phyloP scores from a whole-genome alignment of 169 alveolate genomes.

The Plasmodium cynomolgi region DNA sequence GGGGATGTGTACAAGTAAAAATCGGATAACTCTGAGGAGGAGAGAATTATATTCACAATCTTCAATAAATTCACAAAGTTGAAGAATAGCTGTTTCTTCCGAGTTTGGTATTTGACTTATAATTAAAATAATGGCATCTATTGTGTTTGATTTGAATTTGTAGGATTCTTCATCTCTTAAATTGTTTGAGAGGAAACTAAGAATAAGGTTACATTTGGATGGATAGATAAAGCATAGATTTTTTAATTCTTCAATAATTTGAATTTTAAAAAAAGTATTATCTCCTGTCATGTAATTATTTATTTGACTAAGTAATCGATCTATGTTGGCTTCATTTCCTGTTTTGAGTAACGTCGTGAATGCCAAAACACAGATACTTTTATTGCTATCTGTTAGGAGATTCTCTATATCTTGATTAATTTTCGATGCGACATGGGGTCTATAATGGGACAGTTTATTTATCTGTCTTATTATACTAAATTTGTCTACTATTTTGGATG shows the following conservation, averaged over 20 bases:
- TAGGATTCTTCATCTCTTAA: slow-evolving; percentile 93
- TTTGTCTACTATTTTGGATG: slow-evolving; percentile 52
- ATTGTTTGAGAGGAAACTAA: slow-evolving; percentile 92
- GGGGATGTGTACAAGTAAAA: slow-evolving; percentile 93
- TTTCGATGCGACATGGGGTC: slow-evolving; percentile 76
- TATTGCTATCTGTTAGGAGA: slow-evolving; percentile 91
- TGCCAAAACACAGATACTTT: slow-evolving; percentile 95
- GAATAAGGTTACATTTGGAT: slow-evolving; percentile 90
- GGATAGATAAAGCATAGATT: slow-evolving; percentile 94
- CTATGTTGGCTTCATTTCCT: slow-evolving; percentile 95
- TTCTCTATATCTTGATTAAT: slow-evolving; percentile 91
- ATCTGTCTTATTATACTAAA: slow-evolving; percentile 78
- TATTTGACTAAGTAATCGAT: slow-evolving; percentile 91
- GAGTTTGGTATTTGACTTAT: slow-evolving; percentile 86
- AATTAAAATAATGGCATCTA: slow-evolving; percentile 93
- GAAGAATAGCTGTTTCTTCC: slow-evolving; percentile 89
- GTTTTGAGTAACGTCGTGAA: slow-evolving; percentile 95
- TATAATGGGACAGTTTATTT: slow-evolving; percentile 76
- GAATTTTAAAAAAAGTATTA: slow-evolving; percentile 92
- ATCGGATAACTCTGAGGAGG: slow-evolving; percentile 88
- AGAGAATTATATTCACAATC: slow-evolving; percentile 97
- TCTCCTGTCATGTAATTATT: slow-evolving; percentile 77
- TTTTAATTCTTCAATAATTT: slow-evolving; percentile 93
- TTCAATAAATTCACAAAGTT: slow-evolving; percentile 97
- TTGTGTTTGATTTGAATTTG: slow-evolving; percentile 91